These are phyloP conservation scores for Nicotiana benthamiana DNA, from an alignment of 257 asterid species.

Conservation along the genomic window DNA sequence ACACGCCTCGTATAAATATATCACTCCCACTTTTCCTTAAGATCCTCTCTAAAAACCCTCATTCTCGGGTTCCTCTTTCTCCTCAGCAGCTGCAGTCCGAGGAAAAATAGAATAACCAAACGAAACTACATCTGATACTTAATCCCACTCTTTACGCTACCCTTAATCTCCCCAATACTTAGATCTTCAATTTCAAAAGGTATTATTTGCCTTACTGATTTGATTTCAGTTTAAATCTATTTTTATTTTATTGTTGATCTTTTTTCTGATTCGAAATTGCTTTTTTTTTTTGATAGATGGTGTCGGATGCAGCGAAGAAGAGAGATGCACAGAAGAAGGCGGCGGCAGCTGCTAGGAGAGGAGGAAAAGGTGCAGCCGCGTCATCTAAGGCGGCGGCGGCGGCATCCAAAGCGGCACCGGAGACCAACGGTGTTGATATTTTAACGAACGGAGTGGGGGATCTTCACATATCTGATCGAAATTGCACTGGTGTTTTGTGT, in stretches of 20 bases:
- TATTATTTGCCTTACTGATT: neutral
- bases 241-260: neutral
- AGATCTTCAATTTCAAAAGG: too few relatives aligned
- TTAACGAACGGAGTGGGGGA: slow-evolving; percentile 50
- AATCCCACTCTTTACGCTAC: too few relatives aligned
- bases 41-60: neutral
- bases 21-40: neutral
- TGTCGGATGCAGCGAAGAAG: slow-evolving; percentile 96
- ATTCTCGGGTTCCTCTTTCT: neutral
- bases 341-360: slow-evolving; percentile 64
- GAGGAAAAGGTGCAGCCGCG: slow-evolving; percentile 27
- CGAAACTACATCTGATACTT: too few relatives aligned
- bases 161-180: too few relatives aligned
- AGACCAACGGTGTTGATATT: slow-evolving; percentile 35
- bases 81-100: neutral
- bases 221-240: neutral
- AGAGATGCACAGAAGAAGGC: slow-evolving; percentile 98
- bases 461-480: slow-evolving; percentile 82
- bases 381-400: slow-evolving; percentile 45
- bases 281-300: slow-evolving; percentile 46
- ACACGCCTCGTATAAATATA: neutral
- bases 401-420: slow-evolving; percentile 32
- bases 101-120: neutral
- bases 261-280: neutral
- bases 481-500: slow-evolving; percentile 88